Conservation (phyloP, 208 protist species). For the Herpetomonas tarakana region DNA sequence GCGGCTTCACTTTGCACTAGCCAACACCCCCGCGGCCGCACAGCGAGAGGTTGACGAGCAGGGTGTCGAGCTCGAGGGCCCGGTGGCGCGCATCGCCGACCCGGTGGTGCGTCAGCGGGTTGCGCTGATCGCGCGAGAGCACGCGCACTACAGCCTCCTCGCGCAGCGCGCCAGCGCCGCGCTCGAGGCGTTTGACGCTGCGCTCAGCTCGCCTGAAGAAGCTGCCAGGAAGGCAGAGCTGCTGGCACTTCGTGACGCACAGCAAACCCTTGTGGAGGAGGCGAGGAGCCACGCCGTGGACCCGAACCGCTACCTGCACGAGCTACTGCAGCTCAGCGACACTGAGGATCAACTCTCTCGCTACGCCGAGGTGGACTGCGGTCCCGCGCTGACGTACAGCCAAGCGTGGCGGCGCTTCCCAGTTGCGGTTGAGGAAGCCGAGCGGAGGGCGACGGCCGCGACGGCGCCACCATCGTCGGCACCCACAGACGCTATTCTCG, state of each 20-base stretch:
- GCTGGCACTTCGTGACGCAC: neutral
- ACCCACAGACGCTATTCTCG: neutral
- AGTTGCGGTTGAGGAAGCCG: neutral
- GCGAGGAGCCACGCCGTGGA: neutral
- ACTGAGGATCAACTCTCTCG: neutral
- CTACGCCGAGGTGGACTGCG: neutral
- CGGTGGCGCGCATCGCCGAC: conserved; percentile 11
- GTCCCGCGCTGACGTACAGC: neutral
- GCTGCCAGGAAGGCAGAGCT: neutral
- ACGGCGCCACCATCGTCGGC: neutral
- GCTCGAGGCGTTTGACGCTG: neutral
- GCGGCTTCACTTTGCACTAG: conserved; percentile 12
- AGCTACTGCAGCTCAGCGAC: neutral
- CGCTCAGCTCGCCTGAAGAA: no score
- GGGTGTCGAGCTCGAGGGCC: neutral
- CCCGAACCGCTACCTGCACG: neutral
- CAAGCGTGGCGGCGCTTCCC: neutral
- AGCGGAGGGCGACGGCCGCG: neutral
- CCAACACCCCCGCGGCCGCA: neutral
- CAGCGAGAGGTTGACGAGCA: neutral
- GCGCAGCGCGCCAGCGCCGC: neutral
- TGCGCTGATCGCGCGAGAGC: conserved; percentile 10
- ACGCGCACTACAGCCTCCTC: conserved; percentile 9
- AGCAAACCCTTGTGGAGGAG: neutral
- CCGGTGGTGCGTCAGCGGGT: conserved; percentile 9